Base-by-base conservation (phyloP, 768 basidiomycete species). In the Cytidiella melzeri region DNA sequence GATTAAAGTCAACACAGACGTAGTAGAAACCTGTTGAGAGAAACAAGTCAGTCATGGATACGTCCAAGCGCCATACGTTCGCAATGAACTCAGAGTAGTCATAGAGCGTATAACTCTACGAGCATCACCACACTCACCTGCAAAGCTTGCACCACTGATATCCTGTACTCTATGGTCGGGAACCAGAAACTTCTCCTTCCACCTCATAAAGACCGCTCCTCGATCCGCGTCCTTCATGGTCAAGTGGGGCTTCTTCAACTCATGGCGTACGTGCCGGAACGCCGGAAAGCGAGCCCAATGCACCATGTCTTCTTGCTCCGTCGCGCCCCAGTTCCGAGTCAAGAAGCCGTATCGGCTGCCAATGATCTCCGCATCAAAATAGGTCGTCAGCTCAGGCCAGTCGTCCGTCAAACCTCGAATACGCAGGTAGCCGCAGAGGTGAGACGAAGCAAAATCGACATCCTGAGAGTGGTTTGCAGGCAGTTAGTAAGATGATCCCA, bases 131-230 rank as follows among this genome's bases (percentile, higher is more conserved):
- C n/a, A n/a, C 80, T 64, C 57, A 91, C 92, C 92, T 60, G 93
- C 93, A 66, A 94, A 96, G 64, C 89, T 92, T 19, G 93, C 93
- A 39, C 93, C 93, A 59, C 82, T 91, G 68, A 97, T 95, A 65
- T 94, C 91, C 65, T 89, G 83, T 25, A 95, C 89, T 51, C 84
- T 80, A 69, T 94, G 90, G 65, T 94, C 90, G 2, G 93, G 93
- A n/a, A 97, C 89, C 46, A 98, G 72, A 67, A 96, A 97, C 60
- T 84, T 75, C 69, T 98, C 95, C 69, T 98, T 98, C 87, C 92
- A 94, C 53, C 95, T 75, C 86, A 98, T 92, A 64, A 97, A 98
- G 25, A 93, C 81, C 21, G 85, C 85, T 1, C 85, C 84, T 43
- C 85, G 77, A 59, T 87, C 50, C 9, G 57, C 56, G 37, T 84